Evolutionary conservation across 2,329 filamentous ascomycete genomes (phyloP), one percentile per base, ranked within the genome.

Genomic region (Cyphellophora attinorum): DNA sequence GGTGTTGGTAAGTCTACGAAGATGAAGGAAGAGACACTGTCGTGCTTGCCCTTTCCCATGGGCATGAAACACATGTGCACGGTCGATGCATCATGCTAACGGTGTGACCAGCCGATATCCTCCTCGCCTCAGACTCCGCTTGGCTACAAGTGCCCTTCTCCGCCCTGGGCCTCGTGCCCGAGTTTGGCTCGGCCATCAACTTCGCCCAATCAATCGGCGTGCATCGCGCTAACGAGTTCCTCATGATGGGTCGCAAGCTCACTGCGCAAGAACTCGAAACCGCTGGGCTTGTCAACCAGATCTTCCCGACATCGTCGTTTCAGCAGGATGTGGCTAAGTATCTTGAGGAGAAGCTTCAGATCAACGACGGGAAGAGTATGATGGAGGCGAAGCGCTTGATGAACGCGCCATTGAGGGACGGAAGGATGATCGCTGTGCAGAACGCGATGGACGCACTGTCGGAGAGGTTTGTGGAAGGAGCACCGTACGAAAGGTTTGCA

Each of bases 361-460:
- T 55, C 0, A 69, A 68, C 50, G 65, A 70, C 53, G 65, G 65
- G 13, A 64, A 62, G 52, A 67, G 63, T 46, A 68, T 70, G 65
- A 65, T 68, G 48, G 65, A 69, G 57, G 59, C 56, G 46, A 70
- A 69, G 54, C 55, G 65, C 46, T 45, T 70, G 50, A 61, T 66
- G 51, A 70, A 69, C 53, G 55, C 56, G 4, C 58, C 58, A 10
- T 48, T 67, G 30, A 52, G 65, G 36, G 59, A 61, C 44, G 56
- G 50, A 35, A 56, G 67, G 37, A 46, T 70, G 46, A 40, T 67
- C 10, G 66, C 66, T 0, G 61, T 69, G 19, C 53, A 59, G n/a
- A 61, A 69, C 51, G 55, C 60, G 3, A 45, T 65, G 6, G 61
- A 68, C 57, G 66, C 65, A 17, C 45, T 70, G 33, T 56, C 61